Evolutionary conservation across 176 grass and related monocot species (phyloP).

Genomic region (Raddia guianensis): DNA sequence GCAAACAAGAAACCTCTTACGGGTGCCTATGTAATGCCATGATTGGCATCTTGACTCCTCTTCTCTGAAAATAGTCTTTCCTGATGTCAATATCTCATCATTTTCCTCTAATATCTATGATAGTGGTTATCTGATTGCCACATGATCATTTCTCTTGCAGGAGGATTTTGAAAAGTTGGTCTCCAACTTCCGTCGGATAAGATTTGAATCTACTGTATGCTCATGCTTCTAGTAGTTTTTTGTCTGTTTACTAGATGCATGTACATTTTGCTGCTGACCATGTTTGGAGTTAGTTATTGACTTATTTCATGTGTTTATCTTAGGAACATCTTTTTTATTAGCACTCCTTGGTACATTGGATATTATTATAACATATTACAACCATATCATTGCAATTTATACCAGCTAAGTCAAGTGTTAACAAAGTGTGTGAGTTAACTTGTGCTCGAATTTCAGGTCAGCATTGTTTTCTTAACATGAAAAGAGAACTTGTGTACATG

Average conservation of each 20-base stretch:
- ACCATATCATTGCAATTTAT: neutral
- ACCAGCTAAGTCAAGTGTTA: neutral
- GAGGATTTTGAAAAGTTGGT: slow-evolving; percentile 77
- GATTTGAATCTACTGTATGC: slow-evolving; percentile 95
- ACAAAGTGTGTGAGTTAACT: neutral
- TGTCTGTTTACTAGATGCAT: slow-evolving; percentile 9
- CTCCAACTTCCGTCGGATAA: slow-evolving; percentile 65
- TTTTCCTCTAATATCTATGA: neutral
- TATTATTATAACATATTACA: neutral
- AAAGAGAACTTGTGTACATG: neutral
- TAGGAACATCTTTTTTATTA: neutral
- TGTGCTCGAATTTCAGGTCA: neutral
- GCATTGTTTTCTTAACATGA: neutral
- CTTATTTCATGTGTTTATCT: neutral
- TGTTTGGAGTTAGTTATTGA: neutral
- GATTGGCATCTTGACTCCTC: neutral
- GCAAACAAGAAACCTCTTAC: slow-evolving; percentile 97
- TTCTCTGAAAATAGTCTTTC: slow-evolving; percentile 20
- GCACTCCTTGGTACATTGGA: neutral
- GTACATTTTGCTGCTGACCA: neutral
- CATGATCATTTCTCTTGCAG: slow-evolving; percentile 57
- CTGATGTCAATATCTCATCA: neutral
- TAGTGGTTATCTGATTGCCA: slow-evolving; percentile 17
- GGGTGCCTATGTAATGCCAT: slow-evolving; percentile 63
- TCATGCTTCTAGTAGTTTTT: slow-evolving; percentile 2